phyloP scores from a whole-genome alignment of 2,329 filamentous ascomycete species.

The Xylaria sp. region DNA sequence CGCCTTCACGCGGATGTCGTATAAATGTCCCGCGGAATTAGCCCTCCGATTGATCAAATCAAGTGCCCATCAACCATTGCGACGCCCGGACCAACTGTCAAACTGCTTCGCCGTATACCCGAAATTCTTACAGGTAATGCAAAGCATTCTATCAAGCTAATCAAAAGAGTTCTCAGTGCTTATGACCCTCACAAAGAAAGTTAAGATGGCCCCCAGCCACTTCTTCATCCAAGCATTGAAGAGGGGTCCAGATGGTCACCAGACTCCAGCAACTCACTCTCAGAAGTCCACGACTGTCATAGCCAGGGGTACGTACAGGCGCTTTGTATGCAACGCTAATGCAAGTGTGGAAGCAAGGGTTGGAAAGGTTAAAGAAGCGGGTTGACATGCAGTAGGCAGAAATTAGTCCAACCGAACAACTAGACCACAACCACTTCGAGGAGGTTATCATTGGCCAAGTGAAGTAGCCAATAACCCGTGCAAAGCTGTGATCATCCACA shows the following conservation, averaged over 20 bases:
- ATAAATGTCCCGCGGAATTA: constrained; percentile 4
- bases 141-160: constrained; percentile 27
- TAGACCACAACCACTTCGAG: constrained; percentile 2
- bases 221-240: background rate
- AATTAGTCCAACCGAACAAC: constrained; percentile 20
- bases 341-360: constrained; percentile 22
- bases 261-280: constrained; percentile 25
- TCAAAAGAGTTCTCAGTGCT: constrained; percentile 12
- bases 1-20: constrained; percentile 1
- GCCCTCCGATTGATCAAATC: background rate
- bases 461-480: constrained; percentile 19
- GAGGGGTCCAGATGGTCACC: constrained; percentile 31
- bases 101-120: constrained; percentile 9
- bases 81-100: background rate
- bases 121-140: constrained; percentile 27
- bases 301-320: constrained; percentile 26
- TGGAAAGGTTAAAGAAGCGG: constrained; percentile 27
- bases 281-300: constrained; percentile 36
- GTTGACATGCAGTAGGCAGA: constrained; percentile 20
- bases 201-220: constrained; percentile 9
- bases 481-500: background rate
- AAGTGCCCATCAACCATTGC: background rate
- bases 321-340: constrained; percentile 25
- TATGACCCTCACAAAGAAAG: constrained; percentile 10
- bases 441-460: constrained; percentile 20